Base-by-base conservation (phyloP, 2,329 filamentous ascomycete species). In the Sphaerulina populicola region DNA sequence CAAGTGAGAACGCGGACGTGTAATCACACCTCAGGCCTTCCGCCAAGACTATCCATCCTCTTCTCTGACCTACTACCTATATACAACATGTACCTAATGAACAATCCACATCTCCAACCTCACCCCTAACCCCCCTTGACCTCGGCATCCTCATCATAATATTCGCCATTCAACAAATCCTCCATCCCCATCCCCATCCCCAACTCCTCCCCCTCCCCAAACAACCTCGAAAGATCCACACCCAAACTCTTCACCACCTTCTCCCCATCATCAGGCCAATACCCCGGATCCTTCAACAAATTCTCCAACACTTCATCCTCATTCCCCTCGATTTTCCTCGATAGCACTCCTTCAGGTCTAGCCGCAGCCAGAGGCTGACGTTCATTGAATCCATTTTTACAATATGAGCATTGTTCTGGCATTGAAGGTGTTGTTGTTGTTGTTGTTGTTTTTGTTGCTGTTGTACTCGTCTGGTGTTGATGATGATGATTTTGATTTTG, bases 331-430 rank as follows among this genome's bases (percentile, higher is more conserved):
- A 51, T 48, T 42, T 47, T 50, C 8, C 41, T 53, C 10, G 59
- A 58, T 42, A 52, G 31, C 39, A 57, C 53, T 35, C 36, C 14
- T 11, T 30, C 39, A 36, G 51, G 51, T n/a, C 21, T 36, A 11
- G 45, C 51, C 5, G 45, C 29, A 15, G 51, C 44, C 6, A 60
- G 48, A 6, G 49, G 54, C 21, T 30, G 44, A 29, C 45, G 38
- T 44, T 35, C 21, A 30, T 61, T 57, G 38, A 60, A 43, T 7
- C 63, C 62, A 15, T 51, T 55, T 33, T 57, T 51, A 44, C 64
- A 66, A 51, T 65, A 64, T 15, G 62, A 62, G 53, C 64, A 66
- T 12, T 45, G 11, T 36, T 54, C 44, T 15, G 50, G 55, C n/a
- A 64, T 40, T 21, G 63, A 54, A 10, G 63, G 54, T 10, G 61